A percentile compares a stretch with the other conserved stretches of the same genome.
phyloP scores from a whole-genome alignment of 2,329 filamentous ascomycete genomes.

The Parasarocladium wereldwijsianum region DNA sequence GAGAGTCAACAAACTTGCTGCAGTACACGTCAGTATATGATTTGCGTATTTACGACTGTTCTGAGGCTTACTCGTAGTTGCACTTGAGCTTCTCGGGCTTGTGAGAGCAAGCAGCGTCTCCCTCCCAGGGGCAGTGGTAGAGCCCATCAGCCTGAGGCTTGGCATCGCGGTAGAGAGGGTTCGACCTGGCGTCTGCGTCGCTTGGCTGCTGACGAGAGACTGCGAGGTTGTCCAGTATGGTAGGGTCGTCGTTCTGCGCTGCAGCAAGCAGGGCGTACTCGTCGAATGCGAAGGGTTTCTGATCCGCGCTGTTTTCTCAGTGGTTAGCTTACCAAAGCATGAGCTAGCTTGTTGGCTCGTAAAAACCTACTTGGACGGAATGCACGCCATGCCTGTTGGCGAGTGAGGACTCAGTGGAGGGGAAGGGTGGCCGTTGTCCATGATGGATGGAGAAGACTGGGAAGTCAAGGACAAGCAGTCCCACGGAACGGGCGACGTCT shows the following conservation, averaged over 20 bases:
- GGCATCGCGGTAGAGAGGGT: conserved; percentile 57
- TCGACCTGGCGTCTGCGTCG: conserved; percentile 46
- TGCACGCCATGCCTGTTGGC: conserved; percentile 32
- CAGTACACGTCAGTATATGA: conserved; percentile 7
- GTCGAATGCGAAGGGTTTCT: conserved; percentile 16
- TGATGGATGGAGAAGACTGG: conserved; percentile 32
- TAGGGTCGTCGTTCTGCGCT: conserved; percentile 3
- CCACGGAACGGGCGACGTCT: conserved; percentile 37
- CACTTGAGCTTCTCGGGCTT: conserved; percentile 93
- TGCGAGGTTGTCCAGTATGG: neutral
- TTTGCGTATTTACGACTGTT: conserved; percentile 9
- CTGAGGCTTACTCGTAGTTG: conserved; percentile 78
- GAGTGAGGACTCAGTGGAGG: conserved; percentile 23
- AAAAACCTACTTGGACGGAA: conserved; percentile 37
- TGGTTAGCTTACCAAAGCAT: neutral
- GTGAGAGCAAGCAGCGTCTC: conserved; percentile 61
- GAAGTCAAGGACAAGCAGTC: conserved; percentile 38
- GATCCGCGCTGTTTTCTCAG: conserved; percentile 13
- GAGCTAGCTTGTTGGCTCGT: neutral
- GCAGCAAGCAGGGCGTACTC: conserved; percentile 6
- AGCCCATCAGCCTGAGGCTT: conserved; percentile 56
- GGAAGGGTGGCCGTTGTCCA: conserved; percentile 30
- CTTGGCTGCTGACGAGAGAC: conserved; percentile 30
- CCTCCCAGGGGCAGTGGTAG: conserved; percentile 86
- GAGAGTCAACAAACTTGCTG: conserved; percentile 95